Base-by-base conservation (phyloP, 805 yeast genomes). In the Wickerhamiella australiensis region DNA sequence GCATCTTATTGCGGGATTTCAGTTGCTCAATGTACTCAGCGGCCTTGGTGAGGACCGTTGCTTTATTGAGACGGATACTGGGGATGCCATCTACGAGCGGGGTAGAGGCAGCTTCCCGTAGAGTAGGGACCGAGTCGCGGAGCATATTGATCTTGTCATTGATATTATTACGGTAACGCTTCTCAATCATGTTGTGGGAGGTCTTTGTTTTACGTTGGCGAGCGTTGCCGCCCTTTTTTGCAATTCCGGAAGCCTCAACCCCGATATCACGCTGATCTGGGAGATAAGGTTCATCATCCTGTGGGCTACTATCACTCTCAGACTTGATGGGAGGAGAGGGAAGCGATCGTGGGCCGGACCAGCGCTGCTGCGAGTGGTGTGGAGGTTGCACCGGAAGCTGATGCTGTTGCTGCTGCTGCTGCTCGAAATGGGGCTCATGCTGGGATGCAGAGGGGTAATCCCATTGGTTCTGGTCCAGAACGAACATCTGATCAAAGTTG, bases 1-100 rank as follows among this genome's bases (percentile, higher is more conserved):
- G 66, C 31, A 66, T 62, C 2, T 64, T 62, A 57, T 82, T 82
- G 53, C 79, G 76, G 49, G 66, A 61, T 62, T 84, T 87, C 54
- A 84, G 67, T 61, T 82, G 86, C 59, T 73, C 70, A 59, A 84
- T 84, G 62, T 85, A 85, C 65, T 84, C 94, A 1, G 85, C 79
- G 7, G 88, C 85, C 59, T 84, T 84, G 35, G 85, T 72, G 48
- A 84, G 67, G 12, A 84, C 82, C 25, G 81, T 80, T 12, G 90
- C 92, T 64, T 84, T 84, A 63, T 82, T 83, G 50, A 85, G 68
- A 61, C 82, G 82, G 29, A 76, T 65, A 8, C 88, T 87, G 0
- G 92, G 92, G 29, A 83, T 69, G 2, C 92, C 94, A 54, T 83
- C 92, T 21, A 82, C 66, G 49, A 78, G 80, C 46, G 70, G 72